Base-by-base conservation (phyloP, 2,329 filamentous ascomycete genomes). In the Dothistroma pini region DNA sequence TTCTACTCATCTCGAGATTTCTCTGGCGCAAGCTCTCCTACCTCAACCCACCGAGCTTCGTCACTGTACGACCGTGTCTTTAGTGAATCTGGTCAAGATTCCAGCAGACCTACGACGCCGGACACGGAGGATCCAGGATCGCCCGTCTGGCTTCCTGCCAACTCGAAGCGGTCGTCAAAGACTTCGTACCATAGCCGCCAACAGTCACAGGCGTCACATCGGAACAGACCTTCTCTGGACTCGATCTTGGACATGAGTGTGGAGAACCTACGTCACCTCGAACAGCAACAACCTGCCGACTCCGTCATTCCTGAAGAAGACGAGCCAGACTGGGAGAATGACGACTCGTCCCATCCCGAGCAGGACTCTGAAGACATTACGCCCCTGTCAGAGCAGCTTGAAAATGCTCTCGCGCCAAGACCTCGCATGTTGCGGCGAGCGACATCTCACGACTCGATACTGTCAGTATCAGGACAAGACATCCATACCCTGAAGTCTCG, bases 401-500 rank as follows among this genome's bases (percentile, higher is more conserved):
- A 63, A 56, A 60, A 62, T 34, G 63, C 67, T 22, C 58, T 70
- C 51, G 58, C 68, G 65, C 74, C 59, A 78, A 77, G 57, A 70
- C 25, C 75, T 72, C 51, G 75, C 76, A 1, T 75, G 2, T 19
- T 93, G 4, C 89, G 85, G 47, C 87, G 89, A 34, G 82, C 86
- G 2, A 73, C 86, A 1, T 96, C 93, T 1, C 91, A 96, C 68
- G 93, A 97, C 73, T 96, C 91, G 19, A 87, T 97, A 63, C 84
- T 97, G 67, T 97, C 93, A 0, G 83, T 96, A 1, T 86, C 88
- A 0, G 92, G 91, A 1, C 88, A 96, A 74, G 93, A 97, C 72
- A 96, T 96, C 54, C 92, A 96, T 73, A 75, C 73, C 2, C 81
- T 96, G 4, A 87, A 88, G 69, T 82, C 83, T 1, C 85, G 89